Base-by-base conservation (phyloP, 106 monocot species). In the Allium cepa region DNA sequence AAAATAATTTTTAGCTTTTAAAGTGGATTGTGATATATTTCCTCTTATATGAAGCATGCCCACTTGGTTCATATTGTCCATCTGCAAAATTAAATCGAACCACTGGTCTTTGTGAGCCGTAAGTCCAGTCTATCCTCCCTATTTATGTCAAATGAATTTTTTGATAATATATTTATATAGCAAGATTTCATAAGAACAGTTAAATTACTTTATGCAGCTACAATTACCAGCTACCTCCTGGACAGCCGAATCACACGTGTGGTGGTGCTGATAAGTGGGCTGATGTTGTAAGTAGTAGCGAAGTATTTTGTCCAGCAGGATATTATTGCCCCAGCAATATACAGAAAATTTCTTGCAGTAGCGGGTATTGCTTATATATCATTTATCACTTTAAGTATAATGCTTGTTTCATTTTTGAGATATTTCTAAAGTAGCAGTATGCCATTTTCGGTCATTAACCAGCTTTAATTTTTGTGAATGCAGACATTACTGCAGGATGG, bases 101-200 rank as follows among this genome's bases (percentile, higher is more conserved):
- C 60, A 84, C 80, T 67, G 87, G 87, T 16, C 9, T 76, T 69
- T 88, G 87, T 84, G 83, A 83, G 66, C 87, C 87, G 87, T 88
- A 76, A 88, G 87, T 76, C 49, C 36, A 56, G n/a, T 59, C 62
- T 76, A 10, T 56, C 67, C 17, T 49, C 10, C 7, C 53, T 16
- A 36, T 17, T 1, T 36, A 36, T 5, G 36, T 36, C 36, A 36
- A 36, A 36, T 5, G 5, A 36, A 4, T 36, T 36, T 36, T 36
- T 36, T 36, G 36, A 36, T 36, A 36, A 36, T 36, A 36, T 36
- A 36, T 36, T 36, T 36, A 36, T 36, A 36, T 36, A 36, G 36
- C 36, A 36, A 36, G 36, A 36, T 5, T 36, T 36, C 36, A 36
- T 4, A 36, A 36, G 36, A 36, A 36, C 36, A 36, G 36, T 36